Conservation (phyloP, 768 basidiomycete species). For the Lactarius hengduanensis region DNA sequence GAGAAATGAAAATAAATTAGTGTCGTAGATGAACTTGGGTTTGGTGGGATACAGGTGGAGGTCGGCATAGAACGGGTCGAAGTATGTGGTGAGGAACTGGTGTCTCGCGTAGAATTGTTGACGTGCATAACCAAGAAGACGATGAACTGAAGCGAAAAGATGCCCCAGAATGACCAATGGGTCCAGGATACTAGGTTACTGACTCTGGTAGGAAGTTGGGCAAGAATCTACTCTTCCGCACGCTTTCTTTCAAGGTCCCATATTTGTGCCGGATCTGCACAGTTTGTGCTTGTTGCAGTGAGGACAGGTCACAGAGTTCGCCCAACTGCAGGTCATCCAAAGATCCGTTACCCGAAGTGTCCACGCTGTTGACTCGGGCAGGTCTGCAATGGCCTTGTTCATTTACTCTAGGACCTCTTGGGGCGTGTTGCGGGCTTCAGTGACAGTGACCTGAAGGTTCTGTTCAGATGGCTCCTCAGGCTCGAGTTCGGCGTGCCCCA, state of each 20-base stretch:
- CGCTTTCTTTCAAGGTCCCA: slow-evolving; percentile 37
- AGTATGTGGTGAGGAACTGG: slow-evolving; percentile 70
- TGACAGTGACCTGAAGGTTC: slow-evolving; percentile 28
- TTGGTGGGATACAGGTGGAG: slow-evolving; percentile 51
- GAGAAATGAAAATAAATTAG: slow-evolving; percentile 35
- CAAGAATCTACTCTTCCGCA: slow-evolving; percentile 39
- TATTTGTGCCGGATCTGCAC: slow-evolving; percentile 40
- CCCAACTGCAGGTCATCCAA: slow-evolving; percentile 47
- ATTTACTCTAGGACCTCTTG: slow-evolving; percentile 57
- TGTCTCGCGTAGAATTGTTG: slow-evolving; percentile 47
- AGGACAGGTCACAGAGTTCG: slow-evolving; percentile 54
- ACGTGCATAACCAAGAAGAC: slow-evolving; percentile 49
- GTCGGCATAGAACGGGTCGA: slow-evolving; percentile 75
- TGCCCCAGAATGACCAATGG: slow-evolving; percentile 38
- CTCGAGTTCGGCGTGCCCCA: slow-evolving; percentile 56
- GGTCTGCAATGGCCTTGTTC: slow-evolving; percentile 54
- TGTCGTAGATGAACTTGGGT: slow-evolving; percentile 42
- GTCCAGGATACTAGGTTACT: slow-evolving; percentile 27
- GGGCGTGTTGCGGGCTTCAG: slow-evolving; percentile 38
- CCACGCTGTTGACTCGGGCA: slow-evolving; percentile 47
- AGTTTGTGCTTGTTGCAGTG: slow-evolving; percentile 43
- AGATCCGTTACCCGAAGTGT: slow-evolving; percentile 42
- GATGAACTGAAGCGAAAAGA: slow-evolving; percentile 46
- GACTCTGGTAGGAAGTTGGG: slow-evolving; percentile 27
- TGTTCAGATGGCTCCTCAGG: slow-evolving; percentile 30